phyloP scores from a whole-genome alignment of 768 basidiomycete species.

The Tremella mesenterica region DNA sequence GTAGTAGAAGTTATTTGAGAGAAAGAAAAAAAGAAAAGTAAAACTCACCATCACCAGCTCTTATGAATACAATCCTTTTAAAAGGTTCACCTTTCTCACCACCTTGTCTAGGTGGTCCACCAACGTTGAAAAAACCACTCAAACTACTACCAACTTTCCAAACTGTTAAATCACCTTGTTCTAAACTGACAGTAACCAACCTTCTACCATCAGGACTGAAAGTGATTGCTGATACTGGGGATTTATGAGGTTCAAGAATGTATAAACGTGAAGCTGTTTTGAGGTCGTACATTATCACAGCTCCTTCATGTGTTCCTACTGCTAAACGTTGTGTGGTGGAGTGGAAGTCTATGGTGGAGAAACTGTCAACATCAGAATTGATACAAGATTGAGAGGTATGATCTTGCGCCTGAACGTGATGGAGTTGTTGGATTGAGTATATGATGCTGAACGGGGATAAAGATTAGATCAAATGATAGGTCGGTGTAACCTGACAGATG shows the following conservation, averaged over 20 bases:
- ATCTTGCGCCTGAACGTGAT: too few relatives aligned
- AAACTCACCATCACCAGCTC: constrained; percentile 68
- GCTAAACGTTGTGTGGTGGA: constrained; percentile 75
- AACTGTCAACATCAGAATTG: constrained; percentile 51
- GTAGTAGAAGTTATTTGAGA: background rate
- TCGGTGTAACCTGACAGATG: too few relatives aligned
- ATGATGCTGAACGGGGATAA: too few relatives aligned
- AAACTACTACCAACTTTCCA: constrained; percentile 95
- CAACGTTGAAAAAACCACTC: constrained; percentile 75
- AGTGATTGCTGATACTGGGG: constrained; percentile 68
- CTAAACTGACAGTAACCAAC: constrained; percentile 75
- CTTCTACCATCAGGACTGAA: constrained; percentile 91
- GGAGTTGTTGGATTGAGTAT: background rate
- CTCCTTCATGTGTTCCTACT: constrained; percentile 89
- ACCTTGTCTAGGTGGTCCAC: constrained; percentile 84
- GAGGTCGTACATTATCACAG: constrained; percentile 72
- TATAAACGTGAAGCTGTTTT: constrained; percentile 92
- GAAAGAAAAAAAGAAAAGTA: background rate
- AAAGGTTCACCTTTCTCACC: constrained; percentile 66
- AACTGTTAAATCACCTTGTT: constrained; percentile 72
- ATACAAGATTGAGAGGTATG: background rate
- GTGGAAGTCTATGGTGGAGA: constrained; percentile 90
- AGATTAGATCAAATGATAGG: too few relatives aligned
- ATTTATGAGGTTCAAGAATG: constrained; percentile 84
- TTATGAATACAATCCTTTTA: constrained; percentile 75